phyloP scores from a whole-genome alignment of 179 eudicot species.

The Sideroxylon spinosum region DNA sequence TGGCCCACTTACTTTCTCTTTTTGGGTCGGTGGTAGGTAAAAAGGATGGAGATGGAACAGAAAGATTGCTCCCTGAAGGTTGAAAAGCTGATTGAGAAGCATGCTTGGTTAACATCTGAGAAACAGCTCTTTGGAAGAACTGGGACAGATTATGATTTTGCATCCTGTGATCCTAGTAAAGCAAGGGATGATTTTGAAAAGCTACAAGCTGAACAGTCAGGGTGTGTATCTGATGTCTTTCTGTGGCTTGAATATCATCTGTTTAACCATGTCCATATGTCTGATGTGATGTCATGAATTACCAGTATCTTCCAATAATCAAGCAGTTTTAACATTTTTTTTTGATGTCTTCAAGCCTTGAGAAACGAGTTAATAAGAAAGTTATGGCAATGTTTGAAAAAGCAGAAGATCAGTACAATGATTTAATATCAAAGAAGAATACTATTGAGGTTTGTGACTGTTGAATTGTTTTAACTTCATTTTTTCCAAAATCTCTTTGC shows the following conservation, averaged over 20 bases:
- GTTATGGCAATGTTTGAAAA: slow-evolving; percentile 98
- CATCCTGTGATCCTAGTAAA: slow-evolving; percentile 65
- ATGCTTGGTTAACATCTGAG: slow-evolving; percentile 94
- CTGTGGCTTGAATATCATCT: not conserved
- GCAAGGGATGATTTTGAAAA: slow-evolving; percentile 67
- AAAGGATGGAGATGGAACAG: slow-evolving; percentile 90
- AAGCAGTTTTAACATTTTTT: slow-evolving; percentile 4
- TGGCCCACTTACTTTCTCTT: not conserved
- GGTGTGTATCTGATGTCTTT: slow-evolving; percentile 30
- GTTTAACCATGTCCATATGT: not conserved
- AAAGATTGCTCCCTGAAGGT: slow-evolving; percentile 76
- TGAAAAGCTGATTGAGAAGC: slow-evolving; percentile 75
- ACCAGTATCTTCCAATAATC: not conserved
- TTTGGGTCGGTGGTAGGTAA: slow-evolving; percentile 47
- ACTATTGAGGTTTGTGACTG: slow-evolving; percentile 71
- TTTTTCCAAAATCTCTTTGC: not conserved
- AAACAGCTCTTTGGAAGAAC: slow-evolving; percentile 85
- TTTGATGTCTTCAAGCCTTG: slow-evolving; percentile 53
- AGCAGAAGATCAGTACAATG: slow-evolving; percentile 94
- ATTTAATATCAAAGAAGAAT: slow-evolving; percentile 83
- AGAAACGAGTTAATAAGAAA: slow-evolving; percentile 95
- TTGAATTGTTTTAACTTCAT: not conserved
- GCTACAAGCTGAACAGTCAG: slow-evolving; percentile 81
- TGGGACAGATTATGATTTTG: slow-evolving; percentile 92
- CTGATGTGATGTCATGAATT: not conserved